Evolutionary conservation across 2,329 filamentous ascomycete genomes (phyloP).

Genomic region (Aspergillus luchuensis): DNA sequence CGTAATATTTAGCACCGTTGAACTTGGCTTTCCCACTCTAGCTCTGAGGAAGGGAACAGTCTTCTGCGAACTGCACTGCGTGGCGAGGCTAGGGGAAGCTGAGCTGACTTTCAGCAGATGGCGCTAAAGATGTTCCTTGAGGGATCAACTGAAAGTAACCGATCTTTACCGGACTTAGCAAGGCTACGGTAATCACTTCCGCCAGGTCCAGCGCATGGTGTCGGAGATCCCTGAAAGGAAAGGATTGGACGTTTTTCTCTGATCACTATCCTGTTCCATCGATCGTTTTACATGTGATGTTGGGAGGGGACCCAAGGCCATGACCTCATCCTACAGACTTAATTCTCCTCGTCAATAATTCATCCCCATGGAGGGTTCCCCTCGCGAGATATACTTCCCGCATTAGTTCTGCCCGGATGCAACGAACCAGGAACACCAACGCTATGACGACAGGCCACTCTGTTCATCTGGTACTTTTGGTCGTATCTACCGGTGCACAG

Average conservation of each 20-base stretch:
- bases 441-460: conserved; percentile 7
- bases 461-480: neutral
- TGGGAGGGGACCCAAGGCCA: neutral
- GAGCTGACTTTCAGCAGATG: conserved; percentile 2
- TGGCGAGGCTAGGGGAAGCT: neutral
- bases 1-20: neutral
- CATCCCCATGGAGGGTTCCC: neutral
- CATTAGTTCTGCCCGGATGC: neutral
- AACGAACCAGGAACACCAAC: neutral
- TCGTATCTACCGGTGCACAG: conserved; percentile 19
- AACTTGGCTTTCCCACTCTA: neutral
- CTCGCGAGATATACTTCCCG: neutral
- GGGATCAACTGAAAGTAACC: conserved; percentile 16
- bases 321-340: conserved; percentile 2
- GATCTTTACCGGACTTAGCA: conserved; percentile 16
- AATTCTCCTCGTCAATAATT: neutral
- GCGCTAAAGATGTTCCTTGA: conserved; percentile 3
- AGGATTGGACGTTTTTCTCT: neutral
- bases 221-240: conserved; percentile 1
- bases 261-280: neutral
- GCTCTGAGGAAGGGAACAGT: neutral
- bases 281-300: conserved; percentile 9
- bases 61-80: neutral
- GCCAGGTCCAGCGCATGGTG: conserved; percentile 1
- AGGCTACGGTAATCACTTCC: conserved; percentile 10